These are phyloP conservation scores for Eurotiales sp. DNA, from an alignment of 2,329 filamentous ascomycete genomes.

Conservation along the genomic window DNA sequence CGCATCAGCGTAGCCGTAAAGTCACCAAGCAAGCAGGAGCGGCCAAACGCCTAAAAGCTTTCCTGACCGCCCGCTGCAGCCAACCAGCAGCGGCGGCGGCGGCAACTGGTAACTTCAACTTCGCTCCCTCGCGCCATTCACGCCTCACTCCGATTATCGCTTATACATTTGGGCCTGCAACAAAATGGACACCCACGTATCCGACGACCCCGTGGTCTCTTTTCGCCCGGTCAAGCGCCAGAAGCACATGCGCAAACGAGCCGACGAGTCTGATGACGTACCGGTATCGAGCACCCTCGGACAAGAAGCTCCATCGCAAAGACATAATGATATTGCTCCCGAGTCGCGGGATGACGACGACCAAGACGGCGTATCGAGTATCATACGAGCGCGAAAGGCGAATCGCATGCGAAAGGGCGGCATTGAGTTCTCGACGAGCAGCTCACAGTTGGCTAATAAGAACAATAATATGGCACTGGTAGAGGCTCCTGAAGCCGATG, in stretches of 20 bases:
- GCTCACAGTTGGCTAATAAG: slow-evolving; percentile 21
- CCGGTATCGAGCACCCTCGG: slow-evolving; percentile 13
- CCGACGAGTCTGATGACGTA: slow-evolving; percentile 21
- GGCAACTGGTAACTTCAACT: no score
- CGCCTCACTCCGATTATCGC: no score
- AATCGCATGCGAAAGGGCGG: slow-evolving; percentile 39
- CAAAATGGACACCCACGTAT: slow-evolving; percentile 28
- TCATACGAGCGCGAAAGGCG: slow-evolving; percentile 37
- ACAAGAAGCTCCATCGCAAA: slow-evolving; percentile 14
- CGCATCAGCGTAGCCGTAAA: no score
- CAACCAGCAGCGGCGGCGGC: background rate
- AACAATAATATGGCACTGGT: slow-evolving; percentile 20
- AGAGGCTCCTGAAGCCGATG: slow-evolving; percentile 31
- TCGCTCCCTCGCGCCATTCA: no score
- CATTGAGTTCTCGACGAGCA: slow-evolving; percentile 42
- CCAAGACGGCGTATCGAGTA: slow-evolving; percentile 24
- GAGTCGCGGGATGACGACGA: slow-evolving; percentile 16
- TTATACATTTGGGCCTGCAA: no score
- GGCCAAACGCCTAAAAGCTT: background rate
- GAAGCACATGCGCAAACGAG: slow-evolving; percentile 48
- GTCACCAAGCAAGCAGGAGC: background rate
- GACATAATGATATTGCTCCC: slow-evolving; percentile 14
- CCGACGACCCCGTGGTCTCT: slow-evolving; percentile 27
- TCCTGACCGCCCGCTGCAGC: no score
- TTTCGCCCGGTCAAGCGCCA: slow-evolving; percentile 50